Evolutionary conservation across 495 filamentous ascomycete genomes (phyloP).

Genomic region (Hypoxylon perforatum): DNA sequence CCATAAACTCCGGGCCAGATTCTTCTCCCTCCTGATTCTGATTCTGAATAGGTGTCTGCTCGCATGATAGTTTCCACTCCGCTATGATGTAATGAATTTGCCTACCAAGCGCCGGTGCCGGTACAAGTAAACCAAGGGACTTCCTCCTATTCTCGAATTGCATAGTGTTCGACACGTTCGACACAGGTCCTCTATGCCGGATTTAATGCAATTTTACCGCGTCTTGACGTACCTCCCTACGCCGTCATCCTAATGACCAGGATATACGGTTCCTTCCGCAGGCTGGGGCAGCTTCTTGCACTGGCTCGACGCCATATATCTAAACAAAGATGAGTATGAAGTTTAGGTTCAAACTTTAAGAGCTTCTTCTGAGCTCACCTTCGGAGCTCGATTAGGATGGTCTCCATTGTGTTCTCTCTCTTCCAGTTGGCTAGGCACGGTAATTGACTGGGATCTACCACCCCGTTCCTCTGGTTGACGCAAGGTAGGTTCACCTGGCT

Average conservation of each 20-base stretch:
- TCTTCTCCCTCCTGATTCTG: constrained; percentile 1
- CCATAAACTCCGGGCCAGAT: constrained; percentile 17
- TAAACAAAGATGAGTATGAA: constrained; percentile 51
- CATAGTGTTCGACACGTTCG: constrained; percentile 2
- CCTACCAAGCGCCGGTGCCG: constrained; percentile 1
- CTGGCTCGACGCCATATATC: constrained; percentile 92
- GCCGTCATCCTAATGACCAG: constrained; percentile 32
- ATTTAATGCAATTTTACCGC: neutral
- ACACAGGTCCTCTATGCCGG: no score
- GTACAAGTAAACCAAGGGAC: constrained; percentile 1
- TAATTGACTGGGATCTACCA: constrained; percentile 85
- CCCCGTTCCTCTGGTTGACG: constrained; percentile 81
- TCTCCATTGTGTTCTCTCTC: constrained; percentile 91
- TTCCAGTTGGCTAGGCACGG: constrained; percentile 89
- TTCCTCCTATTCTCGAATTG: neutral
- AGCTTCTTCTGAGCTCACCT: constrained; percentile 59
- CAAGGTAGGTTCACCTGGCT: constrained; percentile 96
- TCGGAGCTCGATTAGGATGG: constrained; percentile 87
- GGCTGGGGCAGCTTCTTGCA: constrained; percentile 97
- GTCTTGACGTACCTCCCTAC: neutral
- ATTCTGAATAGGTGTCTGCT: neutral
- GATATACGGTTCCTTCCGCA: constrained; percentile 83
- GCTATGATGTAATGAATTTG: constrained; percentile 14
- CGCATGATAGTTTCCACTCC: neutral
- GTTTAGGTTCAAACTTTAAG: neutral